Evolutionary conservation across 371 early-diverging fungal species (phyloP), one percentile per base, ranked within the genome.

Genomic region (Syncephalastrum racemosum): DNA sequence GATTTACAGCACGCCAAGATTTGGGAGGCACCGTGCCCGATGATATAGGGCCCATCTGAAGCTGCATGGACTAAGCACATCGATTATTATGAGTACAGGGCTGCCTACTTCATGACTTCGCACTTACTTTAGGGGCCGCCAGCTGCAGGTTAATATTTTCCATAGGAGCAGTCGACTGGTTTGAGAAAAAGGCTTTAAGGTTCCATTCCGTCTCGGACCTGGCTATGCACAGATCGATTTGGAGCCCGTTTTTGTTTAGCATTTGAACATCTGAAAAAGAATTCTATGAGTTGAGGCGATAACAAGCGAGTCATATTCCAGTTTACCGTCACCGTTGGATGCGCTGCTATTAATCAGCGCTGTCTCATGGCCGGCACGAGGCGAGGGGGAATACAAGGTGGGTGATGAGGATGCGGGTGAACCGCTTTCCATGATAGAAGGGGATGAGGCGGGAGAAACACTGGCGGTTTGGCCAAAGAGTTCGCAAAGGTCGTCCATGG

Each of bases 1-100:
- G 90, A 39, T 61, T 73, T 12, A 85, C 82, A 40, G 77, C 66
- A 12, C 75, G 63, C 41, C 73, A 71, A 36, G 88, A 86, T 48
- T 83, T 71, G 24, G 90, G 75, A 36, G 82, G 74, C 15, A 90
- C 66, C 4, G 64, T 57, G 6, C 79, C 74, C 4, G 81, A 79
- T 1, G 88, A 82, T 8, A 81, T 75, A 22, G 84, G 79, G 15
- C 82, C 82, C 77, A 90, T 69, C n/a, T 77, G 74, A 53, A 90
- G 64, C 55, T 87, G 84, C 64, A 89, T 75, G 4, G 79, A 46
- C 86, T 78, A 62, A 0, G 19, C 4, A 15, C 12, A 24, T 13
- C 2, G n/a, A 23, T 4, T 18, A 25, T 24, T 20, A 49, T 52
- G 4, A 31, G 36, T 31, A 5, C 3, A 8, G 10, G 3, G 36